phyloP scores from a whole-genome alignment of 768 basidiomycete species.

The Lactifluus hygrophoroides region DNA sequence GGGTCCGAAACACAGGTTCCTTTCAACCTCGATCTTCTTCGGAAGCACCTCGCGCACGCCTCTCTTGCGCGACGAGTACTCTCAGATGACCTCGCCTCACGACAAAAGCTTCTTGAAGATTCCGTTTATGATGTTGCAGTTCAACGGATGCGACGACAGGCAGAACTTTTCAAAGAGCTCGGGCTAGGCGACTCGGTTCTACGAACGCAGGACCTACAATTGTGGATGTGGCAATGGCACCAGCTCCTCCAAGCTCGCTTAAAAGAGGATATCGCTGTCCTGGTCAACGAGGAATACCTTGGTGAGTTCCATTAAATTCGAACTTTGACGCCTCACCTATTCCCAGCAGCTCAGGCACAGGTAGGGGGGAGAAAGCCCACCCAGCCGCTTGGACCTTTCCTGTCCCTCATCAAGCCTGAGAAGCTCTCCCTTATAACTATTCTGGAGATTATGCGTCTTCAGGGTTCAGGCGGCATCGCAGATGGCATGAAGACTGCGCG shows the following conservation, averaged over 20 bases:
- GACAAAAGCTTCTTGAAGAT: constrained; percentile 77
- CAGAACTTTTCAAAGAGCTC: constrained; percentile 46
- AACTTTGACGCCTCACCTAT: not conserved
- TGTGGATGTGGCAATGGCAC: constrained; percentile 89
- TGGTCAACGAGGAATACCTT: constrained; percentile 34
- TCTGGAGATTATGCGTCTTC: constrained; percentile 77
- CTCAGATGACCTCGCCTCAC: constrained; percentile 55
- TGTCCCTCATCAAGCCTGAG: constrained; percentile 64
- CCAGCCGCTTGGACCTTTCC: constrained; percentile 52
- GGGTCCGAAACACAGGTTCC: constrained; percentile 40
- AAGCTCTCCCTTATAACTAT: constrained; percentile 85
- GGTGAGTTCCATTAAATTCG: not conserved
- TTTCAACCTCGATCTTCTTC: constrained; percentile 67
- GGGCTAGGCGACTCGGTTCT: constrained; percentile 43
- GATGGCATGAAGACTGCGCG: constrained; percentile 88
- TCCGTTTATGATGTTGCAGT: constrained; percentile 81
- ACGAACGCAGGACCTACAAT: constrained; percentile 44
- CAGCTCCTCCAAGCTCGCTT: constrained; percentile 44
- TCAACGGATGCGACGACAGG: constrained; percentile 57
- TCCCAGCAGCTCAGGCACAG: not conserved
- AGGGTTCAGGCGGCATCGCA: constrained; percentile 64
- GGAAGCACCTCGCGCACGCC: constrained; percentile 59
- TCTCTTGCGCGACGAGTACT: constrained; percentile 54
- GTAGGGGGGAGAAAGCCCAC: not conserved
- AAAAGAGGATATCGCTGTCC: constrained; percentile 40